Evolutionary conservation across 2,329 filamentous ascomycete species (phyloP).

Genomic region (Fusarium pseudocircinatum): DNA sequence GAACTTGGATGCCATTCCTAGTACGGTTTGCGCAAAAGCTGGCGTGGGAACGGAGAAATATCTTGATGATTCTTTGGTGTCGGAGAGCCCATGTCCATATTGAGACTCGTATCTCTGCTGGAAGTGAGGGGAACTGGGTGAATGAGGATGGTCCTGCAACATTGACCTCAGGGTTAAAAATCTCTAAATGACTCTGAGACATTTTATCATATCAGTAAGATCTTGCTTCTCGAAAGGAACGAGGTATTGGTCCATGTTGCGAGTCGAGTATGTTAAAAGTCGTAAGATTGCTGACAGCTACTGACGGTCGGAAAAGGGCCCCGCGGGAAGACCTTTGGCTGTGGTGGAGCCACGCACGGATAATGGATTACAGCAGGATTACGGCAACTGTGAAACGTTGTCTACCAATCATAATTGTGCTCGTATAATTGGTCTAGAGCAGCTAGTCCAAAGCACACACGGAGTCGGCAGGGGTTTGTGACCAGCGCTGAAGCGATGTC

Average conservation of each 20-base stretch:
- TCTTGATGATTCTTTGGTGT: not conserved
- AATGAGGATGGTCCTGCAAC: not conserved
- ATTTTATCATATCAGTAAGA: not conserved
- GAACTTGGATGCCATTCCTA: not conserved
- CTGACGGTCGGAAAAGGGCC: not conserved
- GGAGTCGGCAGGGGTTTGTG: not conserved
- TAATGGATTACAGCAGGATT: not conserved
- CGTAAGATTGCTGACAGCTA: not conserved
- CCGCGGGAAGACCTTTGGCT: not conserved
- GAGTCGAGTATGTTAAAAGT: not conserved
- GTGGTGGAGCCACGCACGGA: not conserved
- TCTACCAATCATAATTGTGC: not conserved
- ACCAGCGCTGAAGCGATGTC: too few relatives aligned
- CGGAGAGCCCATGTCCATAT: not conserved
- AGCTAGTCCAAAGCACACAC: not conserved
- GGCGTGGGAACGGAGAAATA: not conserved
- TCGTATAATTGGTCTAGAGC: not conserved
- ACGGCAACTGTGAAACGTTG: not conserved
- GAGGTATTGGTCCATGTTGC: not conserved
- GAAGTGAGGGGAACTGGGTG: not conserved
- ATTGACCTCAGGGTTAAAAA: rapidly evolving
- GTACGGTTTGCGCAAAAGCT: not conserved
- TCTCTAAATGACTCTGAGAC: not conserved
- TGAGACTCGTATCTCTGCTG: not conserved
- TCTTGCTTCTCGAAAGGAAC: not conserved